These are phyloP conservation scores for Lodderomyces orthopsilosis DNA, from an alignment of 1,139 yeast genomes.

Conservation along the genomic window DNA sequence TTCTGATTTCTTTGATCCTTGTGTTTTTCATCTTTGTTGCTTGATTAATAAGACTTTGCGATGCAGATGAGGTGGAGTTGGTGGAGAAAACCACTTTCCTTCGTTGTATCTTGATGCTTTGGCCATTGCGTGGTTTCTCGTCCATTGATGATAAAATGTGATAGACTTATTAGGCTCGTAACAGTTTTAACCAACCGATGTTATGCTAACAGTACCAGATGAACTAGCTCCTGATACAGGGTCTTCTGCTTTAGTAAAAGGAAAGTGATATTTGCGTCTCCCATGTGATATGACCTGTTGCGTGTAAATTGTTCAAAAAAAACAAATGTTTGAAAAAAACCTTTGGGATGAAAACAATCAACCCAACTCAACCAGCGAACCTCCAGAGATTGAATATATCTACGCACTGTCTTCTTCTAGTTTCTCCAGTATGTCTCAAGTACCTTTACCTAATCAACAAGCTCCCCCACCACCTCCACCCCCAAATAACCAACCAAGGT, in stretches of 20 bases:
- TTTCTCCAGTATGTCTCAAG: conserved; percentile 9
- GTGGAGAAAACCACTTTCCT: conserved; percentile 15
- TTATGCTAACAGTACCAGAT: too few species aligned
- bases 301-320: not conserved
- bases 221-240: too few species aligned
- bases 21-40: conserved; percentile 14
- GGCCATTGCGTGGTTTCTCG: conserved; percentile 7
- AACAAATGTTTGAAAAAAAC: conserved; percentile 2
- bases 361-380: not conserved
- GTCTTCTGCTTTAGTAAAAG: too few species aligned
- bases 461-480: conserved; percentile 13
- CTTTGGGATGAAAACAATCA: not conserved
- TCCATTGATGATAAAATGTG: conserved; percentile 1
- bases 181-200: too few species aligned
- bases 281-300: not conserved
- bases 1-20: conserved; percentile 26
- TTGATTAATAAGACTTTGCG: conserved; percentile 14
- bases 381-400: not conserved
- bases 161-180: too few species aligned
- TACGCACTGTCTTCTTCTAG: not conserved
- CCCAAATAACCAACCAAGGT: conserved; percentile 22
- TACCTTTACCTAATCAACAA: conserved; percentile 11
- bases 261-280: too few species aligned
- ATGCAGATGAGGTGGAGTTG: conserved; percentile 4
- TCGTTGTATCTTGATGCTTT: conserved; percentile 14